Evolutionary conservation across 2,329 filamentous ascomycete species (phyloP).

Genomic region (Verticillium tricorpus): DNA sequence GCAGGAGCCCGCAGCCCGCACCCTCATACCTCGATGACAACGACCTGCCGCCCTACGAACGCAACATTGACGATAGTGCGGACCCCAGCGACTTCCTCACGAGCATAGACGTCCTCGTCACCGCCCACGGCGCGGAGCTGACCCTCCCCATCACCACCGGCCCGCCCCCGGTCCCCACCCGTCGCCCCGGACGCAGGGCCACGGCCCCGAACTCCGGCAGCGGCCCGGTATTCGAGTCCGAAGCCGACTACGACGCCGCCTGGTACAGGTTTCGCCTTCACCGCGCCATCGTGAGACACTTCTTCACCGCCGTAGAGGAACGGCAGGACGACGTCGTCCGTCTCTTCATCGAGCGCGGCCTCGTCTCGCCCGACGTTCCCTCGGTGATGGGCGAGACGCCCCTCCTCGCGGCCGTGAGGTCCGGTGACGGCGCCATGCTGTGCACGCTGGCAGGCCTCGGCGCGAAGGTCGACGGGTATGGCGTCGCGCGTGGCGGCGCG

Average conservation of each 20-base stretch:
- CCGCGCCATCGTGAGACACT: slow-evolving; percentile 19
- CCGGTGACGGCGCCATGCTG: slow-evolving; percentile 24
- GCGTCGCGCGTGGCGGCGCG: slow-evolving; percentile 14
- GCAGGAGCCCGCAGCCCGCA: not conserved
- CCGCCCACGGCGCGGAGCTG: not conserved
- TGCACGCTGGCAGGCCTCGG: slow-evolving; percentile 28
- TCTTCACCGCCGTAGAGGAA: slow-evolving; percentile 22
- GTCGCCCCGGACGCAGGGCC: too few relatives aligned
- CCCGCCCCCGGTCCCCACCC: not conserved
- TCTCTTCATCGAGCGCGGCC: slow-evolving; percentile 24
- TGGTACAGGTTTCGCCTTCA: not conserved
- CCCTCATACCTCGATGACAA: not conserved
- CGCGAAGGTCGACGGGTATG: slow-evolving; percentile 25
- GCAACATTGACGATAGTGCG: not conserved
- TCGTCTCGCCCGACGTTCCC: slow-evolving; percentile 33
- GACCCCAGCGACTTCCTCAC: not conserved
- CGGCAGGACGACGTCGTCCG: slow-evolving; percentile 22
- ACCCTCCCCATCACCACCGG: not conserved
- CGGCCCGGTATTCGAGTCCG: not conserved
- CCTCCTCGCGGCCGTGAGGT: slow-evolving; percentile 28
- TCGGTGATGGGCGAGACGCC: slow-evolving; percentile 24
- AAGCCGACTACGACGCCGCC: not conserved
- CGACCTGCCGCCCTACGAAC: not conserved
- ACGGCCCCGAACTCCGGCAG: too few relatives aligned
- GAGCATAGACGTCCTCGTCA: not conserved